phyloP scores from a whole-genome alignment of 1,284 basidiomycete species.

The Leccinum ponderosum region DNA sequence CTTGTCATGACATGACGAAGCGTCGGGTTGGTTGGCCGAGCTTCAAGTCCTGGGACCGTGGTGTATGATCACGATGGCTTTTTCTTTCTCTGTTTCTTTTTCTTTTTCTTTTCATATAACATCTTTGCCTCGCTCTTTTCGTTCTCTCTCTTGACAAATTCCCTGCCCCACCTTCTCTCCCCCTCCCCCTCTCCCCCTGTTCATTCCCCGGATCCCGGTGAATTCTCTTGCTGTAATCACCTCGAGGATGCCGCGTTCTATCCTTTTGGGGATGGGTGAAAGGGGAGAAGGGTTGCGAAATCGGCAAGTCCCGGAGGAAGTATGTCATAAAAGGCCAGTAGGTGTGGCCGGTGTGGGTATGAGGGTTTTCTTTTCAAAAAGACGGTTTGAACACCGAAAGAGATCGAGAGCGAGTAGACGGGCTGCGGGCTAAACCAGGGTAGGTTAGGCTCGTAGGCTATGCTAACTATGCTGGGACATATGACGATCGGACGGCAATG shows the following conservation, averaged over 20 bases:
- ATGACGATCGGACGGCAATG: neutral
- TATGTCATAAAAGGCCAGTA: neutral
- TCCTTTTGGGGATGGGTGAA: neutral
- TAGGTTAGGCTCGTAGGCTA: neutral
- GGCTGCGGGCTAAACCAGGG: neutral
- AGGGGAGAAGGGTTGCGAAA: neutral
- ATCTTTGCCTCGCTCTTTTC: neutral
- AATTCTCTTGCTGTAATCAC: conserved; percentile 30
- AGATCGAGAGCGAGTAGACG: neutral
- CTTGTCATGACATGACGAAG: conserved; percentile 22
- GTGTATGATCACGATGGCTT: neutral
- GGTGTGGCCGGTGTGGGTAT: conserved; percentile 14
- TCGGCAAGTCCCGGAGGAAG: neutral
- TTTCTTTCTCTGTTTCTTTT: neutral
- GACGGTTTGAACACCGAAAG: neutral
- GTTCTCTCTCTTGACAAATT: conserved; percentile 10
- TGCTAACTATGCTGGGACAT: neutral
- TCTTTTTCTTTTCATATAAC: conserved; percentile 9
- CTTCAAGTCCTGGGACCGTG: neutral
- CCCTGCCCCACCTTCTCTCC: neutral
- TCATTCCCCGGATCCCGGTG: conserved; percentile 7
- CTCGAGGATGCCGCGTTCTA: conserved; percentile 30
- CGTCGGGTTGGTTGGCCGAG: neutral
- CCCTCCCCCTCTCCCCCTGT: neutral
- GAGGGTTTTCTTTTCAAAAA: conserved; percentile 7